Evolutionary conservation across 306 rosid species (phyloP), one percentile per base, ranked within the genome.

Genomic region (Quercus bicolor): DNA sequence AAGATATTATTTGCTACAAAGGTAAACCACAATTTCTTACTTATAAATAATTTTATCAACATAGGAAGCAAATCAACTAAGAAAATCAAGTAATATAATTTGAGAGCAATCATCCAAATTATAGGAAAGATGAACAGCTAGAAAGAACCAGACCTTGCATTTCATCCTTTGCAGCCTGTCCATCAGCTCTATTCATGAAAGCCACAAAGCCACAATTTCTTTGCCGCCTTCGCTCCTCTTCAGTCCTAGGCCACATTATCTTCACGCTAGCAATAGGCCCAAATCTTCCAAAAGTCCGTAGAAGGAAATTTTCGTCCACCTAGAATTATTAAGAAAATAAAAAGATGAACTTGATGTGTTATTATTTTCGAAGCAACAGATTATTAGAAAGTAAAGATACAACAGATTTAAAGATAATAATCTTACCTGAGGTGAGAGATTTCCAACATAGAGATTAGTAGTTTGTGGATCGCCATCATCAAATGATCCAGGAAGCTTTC

Each of bases 401-500:
- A 45, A 53, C 56, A 20, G 52, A 66, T 34, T 5, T 43, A 55
- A 71, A 72, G 9, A 1, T 12, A 73, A 43, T 4, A 33, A 73
- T 56, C 82, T 73, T 71, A 93, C 99, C 96, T 93, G 81, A 48
- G 99, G 99, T 45, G 99, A 93, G 85, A 96, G 93, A 86, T 96
- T 96, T 85, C 99, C 99, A 80, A 96, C 99, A 77, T 96, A 96
- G 52, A 96, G 93, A 91, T 96, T 96, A 34, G 99, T 96, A 52
- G 99, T 96, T 82, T 93, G 99, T 57, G 99, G 98, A 88, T 96
- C 99, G 64, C 99, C 99, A 81, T 96, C 99, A 88, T 96, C 99
- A 88, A 96, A 93, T 77, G 99, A 96, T 81, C 99, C 99, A 5
- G 93, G 95, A 74, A 94, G 88, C 85, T 87, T 96, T 82, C 99